phyloP scores from a whole-genome alignment of 2,329 filamentous ascomycete species.

The Herpotrichia juniperi region DNA sequence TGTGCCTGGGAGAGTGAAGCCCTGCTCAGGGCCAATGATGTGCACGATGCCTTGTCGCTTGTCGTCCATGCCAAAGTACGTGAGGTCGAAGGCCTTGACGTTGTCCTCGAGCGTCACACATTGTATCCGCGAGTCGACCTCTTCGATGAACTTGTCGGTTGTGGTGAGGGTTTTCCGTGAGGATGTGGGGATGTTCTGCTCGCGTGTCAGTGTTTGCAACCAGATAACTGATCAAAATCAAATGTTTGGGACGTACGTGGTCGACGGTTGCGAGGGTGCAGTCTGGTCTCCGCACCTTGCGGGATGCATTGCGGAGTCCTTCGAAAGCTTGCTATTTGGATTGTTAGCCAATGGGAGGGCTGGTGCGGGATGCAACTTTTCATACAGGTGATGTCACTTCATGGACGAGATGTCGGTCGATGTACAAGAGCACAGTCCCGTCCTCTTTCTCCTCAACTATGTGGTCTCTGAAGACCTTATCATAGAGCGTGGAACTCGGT shows the following conservation, averaged over 20 bases:
- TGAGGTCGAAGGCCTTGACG: constrained; percentile 93
- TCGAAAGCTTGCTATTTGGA: constrained; percentile 86
- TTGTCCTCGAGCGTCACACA: constrained; percentile 97
- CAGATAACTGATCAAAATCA: not conserved
- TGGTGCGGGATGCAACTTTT: constrained; percentile 18
- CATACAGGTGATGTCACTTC: constrained; percentile 95
- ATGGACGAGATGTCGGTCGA: constrained; percentile 95
- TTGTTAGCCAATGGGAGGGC: constrained; percentile 16
- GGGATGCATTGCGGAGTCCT: constrained; percentile 85
- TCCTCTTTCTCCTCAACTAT: constrained; percentile 95
- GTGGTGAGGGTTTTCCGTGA: constrained; percentile 93
- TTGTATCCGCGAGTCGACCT: constrained; percentile 91
- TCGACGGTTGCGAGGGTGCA: constrained; percentile 97
- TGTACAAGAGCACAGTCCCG: constrained; percentile 91
- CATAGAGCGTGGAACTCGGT: constrained; percentile 85
- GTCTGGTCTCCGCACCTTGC: constrained; percentile 89
- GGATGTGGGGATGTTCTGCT: constrained; percentile 88
- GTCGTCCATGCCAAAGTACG: constrained; percentile 95
- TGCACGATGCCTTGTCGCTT: constrained; percentile 98
- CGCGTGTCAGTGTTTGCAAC: constrained; percentile 19
- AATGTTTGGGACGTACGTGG: constrained; percentile 71
- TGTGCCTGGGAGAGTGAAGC: constrained; percentile 95
- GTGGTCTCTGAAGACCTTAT: constrained; percentile 95
- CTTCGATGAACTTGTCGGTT: constrained; percentile 90
- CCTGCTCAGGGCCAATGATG: constrained; percentile 97